Conservation (phyloP, 2,329 filamentous ascomycete genomes). For the Beauveria australis region DNA sequence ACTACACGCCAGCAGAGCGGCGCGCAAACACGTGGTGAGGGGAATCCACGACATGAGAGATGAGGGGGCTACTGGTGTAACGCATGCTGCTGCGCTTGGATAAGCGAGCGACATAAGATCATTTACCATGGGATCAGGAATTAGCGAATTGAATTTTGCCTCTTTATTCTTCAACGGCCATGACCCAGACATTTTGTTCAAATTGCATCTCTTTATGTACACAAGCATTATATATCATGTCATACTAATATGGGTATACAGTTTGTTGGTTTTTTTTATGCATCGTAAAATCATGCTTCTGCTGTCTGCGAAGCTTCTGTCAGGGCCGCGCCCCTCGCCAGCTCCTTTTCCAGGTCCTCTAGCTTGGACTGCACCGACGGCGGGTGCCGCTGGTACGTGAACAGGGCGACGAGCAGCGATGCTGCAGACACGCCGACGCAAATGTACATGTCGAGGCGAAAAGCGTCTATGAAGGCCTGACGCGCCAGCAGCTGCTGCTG, state of each 20-base stretch:
- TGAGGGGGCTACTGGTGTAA: background rate
- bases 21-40: background rate
- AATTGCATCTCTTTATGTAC: background rate
- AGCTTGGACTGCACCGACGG: slow-evolving; percentile 16
- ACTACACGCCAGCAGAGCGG: background rate
- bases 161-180: background rate
- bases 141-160: slow-evolving; percentile 3
- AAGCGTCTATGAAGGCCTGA: slow-evolving; percentile 15
- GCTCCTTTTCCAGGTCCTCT: slow-evolving; percentile 18
- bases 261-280: background rate
- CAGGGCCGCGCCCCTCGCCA: slow-evolving; percentile 1
- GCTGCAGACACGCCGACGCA: slow-evolving; percentile 14
- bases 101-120: background rate
- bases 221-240: background rate
- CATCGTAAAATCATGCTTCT: background rate
- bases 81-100: background rate
- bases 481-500: slow-evolving; percentile 13
- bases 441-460: slow-evolving; percentile 16
- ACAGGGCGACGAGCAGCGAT: slow-evolving; percentile 12
- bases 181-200: background rate
- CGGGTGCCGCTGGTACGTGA: slow-evolving; percentile 16
- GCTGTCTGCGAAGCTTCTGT: background rate
- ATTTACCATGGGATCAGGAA: background rate
- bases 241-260: background rate
- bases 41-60: background rate